Evolutionary conservation across 371 early-diverging fungal genomes (phyloP).

Genomic region (Mortierella sp.): DNA sequence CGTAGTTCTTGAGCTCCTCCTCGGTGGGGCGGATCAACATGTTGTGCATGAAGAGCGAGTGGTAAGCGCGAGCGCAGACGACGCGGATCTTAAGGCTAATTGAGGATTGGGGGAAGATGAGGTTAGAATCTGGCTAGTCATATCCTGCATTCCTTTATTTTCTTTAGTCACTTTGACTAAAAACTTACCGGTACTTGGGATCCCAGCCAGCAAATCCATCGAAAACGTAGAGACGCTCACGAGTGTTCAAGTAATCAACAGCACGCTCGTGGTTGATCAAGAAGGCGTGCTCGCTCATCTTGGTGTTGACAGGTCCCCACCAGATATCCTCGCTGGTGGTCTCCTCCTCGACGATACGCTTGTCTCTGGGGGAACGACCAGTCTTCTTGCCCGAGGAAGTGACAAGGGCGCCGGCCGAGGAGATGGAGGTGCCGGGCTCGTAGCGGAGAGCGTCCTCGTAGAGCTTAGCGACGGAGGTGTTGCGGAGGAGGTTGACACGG

Average conservation of each 20-base stretch:
- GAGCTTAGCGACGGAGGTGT: slow-evolving; percentile 85
- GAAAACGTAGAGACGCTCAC: slow-evolving; percentile 94
- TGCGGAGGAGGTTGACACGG: slow-evolving; percentile 73
- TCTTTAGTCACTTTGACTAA: not conserved
- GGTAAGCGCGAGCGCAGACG: slow-evolving; percentile 96
- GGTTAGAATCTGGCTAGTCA: not conserved
- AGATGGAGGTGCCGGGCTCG: slow-evolving; percentile 91
- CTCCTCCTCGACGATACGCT: slow-evolving; percentile 96
- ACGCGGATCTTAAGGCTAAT: slow-evolving; percentile 89
- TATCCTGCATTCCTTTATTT: no score
- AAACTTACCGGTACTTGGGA: slow-evolving; percentile 84
- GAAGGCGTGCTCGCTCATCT: slow-evolving; percentile 91
- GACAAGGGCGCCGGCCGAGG: slow-evolving; percentile 92
- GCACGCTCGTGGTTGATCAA: slow-evolving; percentile 97
- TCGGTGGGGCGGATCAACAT: slow-evolving; percentile 97
- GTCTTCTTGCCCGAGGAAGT: slow-evolving; percentile 94
- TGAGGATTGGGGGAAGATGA: not conserved
- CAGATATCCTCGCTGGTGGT: slow-evolving; percentile 89
- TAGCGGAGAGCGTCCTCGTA: slow-evolving; percentile 95
- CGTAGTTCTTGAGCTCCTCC: slow-evolving; percentile 91
- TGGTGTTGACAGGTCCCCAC: slow-evolving; percentile 98
- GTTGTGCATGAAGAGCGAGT: slow-evolving; percentile 96
- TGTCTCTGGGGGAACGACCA: slow-evolving; percentile 92
- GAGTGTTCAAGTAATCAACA: slow-evolving; percentile 96
- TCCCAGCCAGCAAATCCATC: slow-evolving; percentile 97